Conservation (phyloP, 192 early-diverging fungal genomes). For the Podila epigama region DNA sequence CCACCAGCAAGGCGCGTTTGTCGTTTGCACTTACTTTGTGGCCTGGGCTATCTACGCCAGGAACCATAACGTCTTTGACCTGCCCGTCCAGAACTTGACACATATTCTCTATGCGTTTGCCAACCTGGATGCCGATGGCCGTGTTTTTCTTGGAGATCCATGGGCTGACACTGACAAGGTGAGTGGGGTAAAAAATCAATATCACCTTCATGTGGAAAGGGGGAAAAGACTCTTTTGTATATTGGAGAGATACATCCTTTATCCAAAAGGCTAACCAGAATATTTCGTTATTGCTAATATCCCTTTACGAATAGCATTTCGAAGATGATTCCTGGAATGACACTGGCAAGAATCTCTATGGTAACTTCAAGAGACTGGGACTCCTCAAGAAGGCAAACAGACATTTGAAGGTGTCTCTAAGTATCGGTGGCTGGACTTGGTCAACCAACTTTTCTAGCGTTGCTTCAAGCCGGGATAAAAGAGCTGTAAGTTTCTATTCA, state of each 20-base stretch:
- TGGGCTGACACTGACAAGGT: conserved; percentile 84
- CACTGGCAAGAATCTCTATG: conserved; percentile 56
- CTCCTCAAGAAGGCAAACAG: conserved; percentile 73
- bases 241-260: too few relatives aligned
- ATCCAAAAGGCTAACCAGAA: background rate
- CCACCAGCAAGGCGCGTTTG: conserved; percentile 35
- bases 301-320: conserved; percentile 51
- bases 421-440: conserved; percentile 84
- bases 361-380: conserved; percentile 70
- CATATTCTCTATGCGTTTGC: conserved; percentile 86
- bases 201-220: too few relatives aligned
- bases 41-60: conserved; percentile 78
- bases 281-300: conserved; percentile 20
- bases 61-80: conserved; percentile 65
- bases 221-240: too few relatives aligned
- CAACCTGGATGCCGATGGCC: conserved; percentile 68
- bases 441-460: conserved; percentile 74
- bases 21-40: conserved; percentile 49
- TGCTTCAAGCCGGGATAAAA: conserved; percentile 54
- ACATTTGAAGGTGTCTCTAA: conserved; percentile 72
- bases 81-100: conserved; percentile 71
- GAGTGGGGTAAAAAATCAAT: too few relatives aligned
- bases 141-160: conserved; percentile 71
- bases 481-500: conserved; percentile 29
- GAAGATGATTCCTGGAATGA: conserved; percentile 66